Base-by-base conservation (phyloP, 1,284 basidiomycete species). In the Anthracocystis setariae region DNA sequence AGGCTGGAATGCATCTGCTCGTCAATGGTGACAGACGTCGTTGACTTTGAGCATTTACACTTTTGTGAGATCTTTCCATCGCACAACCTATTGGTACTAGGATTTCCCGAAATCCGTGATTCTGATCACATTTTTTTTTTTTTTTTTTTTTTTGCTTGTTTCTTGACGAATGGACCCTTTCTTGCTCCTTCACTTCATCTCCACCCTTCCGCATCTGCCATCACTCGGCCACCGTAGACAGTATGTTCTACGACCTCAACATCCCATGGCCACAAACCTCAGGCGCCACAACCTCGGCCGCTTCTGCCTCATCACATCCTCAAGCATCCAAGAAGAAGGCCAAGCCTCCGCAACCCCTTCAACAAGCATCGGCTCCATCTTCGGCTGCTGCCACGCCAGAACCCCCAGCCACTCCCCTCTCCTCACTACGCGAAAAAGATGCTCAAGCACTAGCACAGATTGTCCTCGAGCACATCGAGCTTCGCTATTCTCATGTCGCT, bases 181-280 rank as follows among this genome's bases (percentile, higher is more conserved):
- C 43, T 33, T 53, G 23, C n/a, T 49, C 44, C 37, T 7, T 8
- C 15, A 8, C 37, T 8, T 18, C 37, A 38, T 17, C 17, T 17
- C 37, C 12, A 38, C 29, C 29, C 5, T 29, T 12, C 29, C 15
- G 1, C 8, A 9, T 21, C 33, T 3, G 13, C n/a, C 25, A 37
- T 18, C 13, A 13, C 18, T 35, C 38, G 4, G 12, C 12, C 33
- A 8, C 10, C 37, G 10, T 17, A 5, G 8, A 9, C 46, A 48
- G 20, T 15, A 79, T 79, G 77, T 77, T 77, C 39, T 77, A 76
- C 54, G 77, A 79, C 44, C 58, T 79, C 45, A 77, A 77, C 37
- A 53, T 79, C 4, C 73, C 77, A 3, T 79, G 77, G 77, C 77
- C 77, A 4, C 54, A 62, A 21, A 40, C 32, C 12, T 18, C 44